phyloP scores from a whole-genome alignment of 192 early-diverging fungal genomes.

The Backusella morwellensis region DNA sequence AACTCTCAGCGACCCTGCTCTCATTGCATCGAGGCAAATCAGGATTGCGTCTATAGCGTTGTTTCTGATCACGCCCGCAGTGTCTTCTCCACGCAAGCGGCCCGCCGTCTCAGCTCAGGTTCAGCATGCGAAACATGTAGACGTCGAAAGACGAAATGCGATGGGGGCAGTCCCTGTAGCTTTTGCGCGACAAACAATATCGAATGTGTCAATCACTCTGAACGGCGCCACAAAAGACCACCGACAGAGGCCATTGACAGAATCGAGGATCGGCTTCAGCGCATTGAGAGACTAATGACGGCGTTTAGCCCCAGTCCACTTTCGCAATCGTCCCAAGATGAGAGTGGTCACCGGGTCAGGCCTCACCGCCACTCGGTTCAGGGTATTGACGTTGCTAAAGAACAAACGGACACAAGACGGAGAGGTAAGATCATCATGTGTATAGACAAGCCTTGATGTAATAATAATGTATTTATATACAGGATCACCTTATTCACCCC shows the following conservation, averaged over 20 bases:
- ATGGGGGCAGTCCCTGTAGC: slow-evolving; percentile 32
- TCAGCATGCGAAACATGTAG: slow-evolving; percentile 39
- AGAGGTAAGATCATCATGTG: slow-evolving; percentile 4
- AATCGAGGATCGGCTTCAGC: slow-evolving; percentile 34
- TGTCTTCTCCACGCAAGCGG: slow-evolving; percentile 23
- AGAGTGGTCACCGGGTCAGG: background rate
- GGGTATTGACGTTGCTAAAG: slow-evolving; percentile 34
- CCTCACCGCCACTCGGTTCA: slow-evolving; percentile 37
- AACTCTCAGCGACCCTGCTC: slow-evolving; percentile 33
- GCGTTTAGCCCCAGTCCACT: slow-evolving; percentile 32
- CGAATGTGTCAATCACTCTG: slow-evolving; percentile 35
- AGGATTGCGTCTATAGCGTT: slow-evolving; percentile 31
- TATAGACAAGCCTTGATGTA: too few relatives aligned
- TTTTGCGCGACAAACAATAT: slow-evolving; percentile 29
- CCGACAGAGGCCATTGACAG: slow-evolving; percentile 33
- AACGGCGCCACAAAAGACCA: slow-evolving; percentile 17
- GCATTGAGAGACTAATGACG: slow-evolving; percentile 37
- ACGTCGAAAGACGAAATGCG: slow-evolving; percentile 36
- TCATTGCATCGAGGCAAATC: slow-evolving; percentile 26
- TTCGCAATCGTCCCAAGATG: slow-evolving; percentile 8
- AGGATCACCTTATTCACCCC: slow-evolving; percentile 13
- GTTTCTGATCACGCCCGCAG: slow-evolving; percentile 30
- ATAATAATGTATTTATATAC: background rate
- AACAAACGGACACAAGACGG: slow-evolving; percentile 26
- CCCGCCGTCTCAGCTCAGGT: slow-evolving; percentile 28